Conservation (phyloP, 305 asterid genomes). For the Fraxinus latifolia region DNA sequence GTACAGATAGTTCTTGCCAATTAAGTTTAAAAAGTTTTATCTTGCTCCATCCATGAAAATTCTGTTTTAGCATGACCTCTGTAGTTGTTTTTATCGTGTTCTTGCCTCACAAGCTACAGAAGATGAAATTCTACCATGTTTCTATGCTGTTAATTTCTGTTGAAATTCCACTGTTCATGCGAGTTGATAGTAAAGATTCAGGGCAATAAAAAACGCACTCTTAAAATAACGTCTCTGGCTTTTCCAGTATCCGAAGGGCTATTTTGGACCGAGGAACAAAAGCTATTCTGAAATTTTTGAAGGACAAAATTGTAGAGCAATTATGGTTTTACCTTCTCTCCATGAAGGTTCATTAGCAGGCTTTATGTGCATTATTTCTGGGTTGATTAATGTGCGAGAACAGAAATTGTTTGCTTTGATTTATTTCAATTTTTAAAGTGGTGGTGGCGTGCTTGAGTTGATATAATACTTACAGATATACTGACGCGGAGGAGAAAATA, state of each 20-base stretch:
- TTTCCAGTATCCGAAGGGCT: conserved; percentile 75
- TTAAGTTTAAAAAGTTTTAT: not conserved
- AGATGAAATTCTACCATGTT: not conserved
- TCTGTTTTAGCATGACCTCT: not conserved
- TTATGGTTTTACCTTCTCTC: conserved; percentile 17
- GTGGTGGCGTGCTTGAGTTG: not conserved
- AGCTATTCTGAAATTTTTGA: conserved; percentile 61
- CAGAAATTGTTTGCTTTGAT: not conserved
- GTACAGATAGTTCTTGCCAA: not conserved
- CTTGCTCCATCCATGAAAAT: not conserved
- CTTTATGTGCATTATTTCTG: not conserved
- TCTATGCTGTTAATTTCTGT: not conserved
- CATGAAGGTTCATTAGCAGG: not conserved
- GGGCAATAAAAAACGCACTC: no score
- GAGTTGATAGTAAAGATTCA: not conserved
- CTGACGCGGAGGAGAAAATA: not conserved
- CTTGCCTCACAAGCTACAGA: not conserved
- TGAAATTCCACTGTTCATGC: not conserved
- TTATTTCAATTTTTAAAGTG: not conserved
- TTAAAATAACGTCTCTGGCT: conserved; percentile 9
- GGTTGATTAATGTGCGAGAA: conserved; percentile 22
- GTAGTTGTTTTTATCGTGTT: not conserved
- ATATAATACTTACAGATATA: not conserved
- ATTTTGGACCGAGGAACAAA: conserved; percentile 88
- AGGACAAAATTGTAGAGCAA: conserved; percentile 62